phyloP scores from a whole-genome alignment of 331 rosid species.

The Saraca asoca region DNA sequence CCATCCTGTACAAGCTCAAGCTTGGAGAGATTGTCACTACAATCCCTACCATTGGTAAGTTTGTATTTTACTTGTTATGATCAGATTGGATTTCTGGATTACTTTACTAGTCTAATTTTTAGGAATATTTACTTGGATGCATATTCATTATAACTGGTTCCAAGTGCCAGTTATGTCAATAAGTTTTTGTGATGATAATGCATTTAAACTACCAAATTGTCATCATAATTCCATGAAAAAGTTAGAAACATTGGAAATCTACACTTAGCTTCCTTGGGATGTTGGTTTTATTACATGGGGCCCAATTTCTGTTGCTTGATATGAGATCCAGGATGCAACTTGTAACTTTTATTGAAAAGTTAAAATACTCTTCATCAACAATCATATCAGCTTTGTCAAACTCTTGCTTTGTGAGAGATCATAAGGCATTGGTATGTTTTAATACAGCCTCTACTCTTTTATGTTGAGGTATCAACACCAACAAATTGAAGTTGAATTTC shows the following conservation, averaged over 20 bases:
- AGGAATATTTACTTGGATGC: background rate
- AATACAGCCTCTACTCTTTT: background rate
- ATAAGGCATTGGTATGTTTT: background rate
- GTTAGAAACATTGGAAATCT: background rate
- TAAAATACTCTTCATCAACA: background rate
- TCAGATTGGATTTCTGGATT: background rate
- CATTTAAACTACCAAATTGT: background rate
- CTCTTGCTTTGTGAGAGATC: background rate
- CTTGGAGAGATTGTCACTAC: constrained; percentile 99
- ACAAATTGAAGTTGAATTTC: background rate
- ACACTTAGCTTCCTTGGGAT: background rate
- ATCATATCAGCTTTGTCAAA: background rate
- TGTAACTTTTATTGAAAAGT: background rate
- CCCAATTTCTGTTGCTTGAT: background rate
- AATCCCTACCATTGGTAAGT: constrained; percentile 95
- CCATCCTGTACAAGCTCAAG: constrained; percentile 99
- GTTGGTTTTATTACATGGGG: constrained; percentile 4
- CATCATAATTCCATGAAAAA: background rate
- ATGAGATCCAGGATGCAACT: constrained; percentile 13
- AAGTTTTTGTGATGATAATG: constrained; percentile 1
- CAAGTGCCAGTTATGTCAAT: background rate
- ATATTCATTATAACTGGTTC: constrained; percentile 3
- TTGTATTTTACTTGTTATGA: background rate
- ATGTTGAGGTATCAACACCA: background rate
- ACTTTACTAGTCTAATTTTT: background rate